phyloP scores from a whole-genome alignment of 106 monocot genomes.

The Narthecium ossifragum region DNA sequence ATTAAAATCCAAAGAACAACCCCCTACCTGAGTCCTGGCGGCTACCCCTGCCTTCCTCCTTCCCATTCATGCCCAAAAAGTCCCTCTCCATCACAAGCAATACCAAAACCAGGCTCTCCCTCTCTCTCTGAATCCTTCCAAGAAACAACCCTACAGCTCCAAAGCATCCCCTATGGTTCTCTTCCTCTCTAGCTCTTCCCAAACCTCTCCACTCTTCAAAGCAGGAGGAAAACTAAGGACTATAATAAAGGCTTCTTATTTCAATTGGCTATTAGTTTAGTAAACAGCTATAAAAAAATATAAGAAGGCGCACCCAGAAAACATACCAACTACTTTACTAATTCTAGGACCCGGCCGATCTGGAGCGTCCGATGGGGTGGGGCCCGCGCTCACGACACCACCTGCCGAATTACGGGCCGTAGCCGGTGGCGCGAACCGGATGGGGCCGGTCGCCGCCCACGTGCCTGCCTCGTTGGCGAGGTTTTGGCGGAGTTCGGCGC shows the following conservation, averaged over 20 bases:
- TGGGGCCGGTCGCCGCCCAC: neutral
- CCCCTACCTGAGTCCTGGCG: constrained; percentile 24
- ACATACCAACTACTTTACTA: too few relatives aligned
- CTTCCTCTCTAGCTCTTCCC: neutral
- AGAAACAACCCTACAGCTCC: neutral
- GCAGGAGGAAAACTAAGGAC: neutral
- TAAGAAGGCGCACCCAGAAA: too few relatives aligned
- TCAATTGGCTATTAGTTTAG: too few relatives aligned
- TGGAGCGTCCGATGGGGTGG: neutral
- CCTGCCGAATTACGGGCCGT: neutral
- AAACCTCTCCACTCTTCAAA: neutral
- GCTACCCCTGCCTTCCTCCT: constrained; percentile 19
- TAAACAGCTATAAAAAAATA: too few relatives aligned
- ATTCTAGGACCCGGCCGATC: neutral
- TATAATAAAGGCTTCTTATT: neutral
- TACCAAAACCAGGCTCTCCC: neutral
- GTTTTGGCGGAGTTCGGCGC: neutral
- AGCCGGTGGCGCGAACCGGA: neutral
- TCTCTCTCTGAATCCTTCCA: neutral
- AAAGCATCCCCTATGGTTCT: neutral
- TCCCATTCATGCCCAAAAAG: constrained; percentile 50
- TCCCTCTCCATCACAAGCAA: constrained; percentile 44
- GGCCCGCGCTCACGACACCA: constrained; percentile 1
- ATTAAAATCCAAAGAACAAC: neutral
- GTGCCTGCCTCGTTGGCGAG: neutral